Percentiles rank a stretch among this genome's conserved stretches.
phyloP scores from a whole-genome alignment of 1,284 basidiomycete species.

The Waitea zeae region DNA sequence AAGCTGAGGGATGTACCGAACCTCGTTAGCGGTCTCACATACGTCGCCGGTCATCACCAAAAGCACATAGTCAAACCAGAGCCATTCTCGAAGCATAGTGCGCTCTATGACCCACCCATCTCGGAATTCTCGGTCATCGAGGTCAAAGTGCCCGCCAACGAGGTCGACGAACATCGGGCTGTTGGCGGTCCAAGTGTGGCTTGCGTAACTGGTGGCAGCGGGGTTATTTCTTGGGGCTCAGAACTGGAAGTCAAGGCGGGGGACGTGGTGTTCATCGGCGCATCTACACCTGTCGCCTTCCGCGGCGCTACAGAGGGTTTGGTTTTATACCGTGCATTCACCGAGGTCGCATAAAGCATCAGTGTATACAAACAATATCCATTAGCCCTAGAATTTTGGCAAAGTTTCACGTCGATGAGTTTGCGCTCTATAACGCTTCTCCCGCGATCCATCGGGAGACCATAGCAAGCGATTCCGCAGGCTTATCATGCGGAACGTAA shows the following conservation, averaged over 20 bases:
- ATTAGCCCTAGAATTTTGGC: no score
- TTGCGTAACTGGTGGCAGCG: constrained; percentile 62
- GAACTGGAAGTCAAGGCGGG: constrained; percentile 37
- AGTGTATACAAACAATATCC: no score
- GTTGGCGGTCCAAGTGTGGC: constrained; percentile 77
- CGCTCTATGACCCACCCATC: constrained; percentile 88
- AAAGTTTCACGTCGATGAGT: no score
- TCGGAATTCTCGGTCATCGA: constrained; percentile 85
- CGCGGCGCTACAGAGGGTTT: constrained; percentile 20
- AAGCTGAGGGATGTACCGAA: constrained; percentile 91
- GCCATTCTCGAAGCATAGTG: constrained; percentile 24
- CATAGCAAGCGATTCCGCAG: constrained; percentile 36
- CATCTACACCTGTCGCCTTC: constrained; percentile 34
- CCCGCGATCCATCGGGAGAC: constrained; percentile 39
- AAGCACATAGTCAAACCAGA: constrained; percentile 55
- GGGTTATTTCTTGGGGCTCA: constrained; percentile 27
- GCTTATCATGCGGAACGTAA: constrained; percentile 52
- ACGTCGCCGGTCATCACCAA: constrained; percentile 49
- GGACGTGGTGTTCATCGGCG: constrained; percentile 77
- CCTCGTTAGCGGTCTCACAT: constrained; percentile 80
- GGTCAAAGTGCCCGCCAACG: constrained; percentile 28
- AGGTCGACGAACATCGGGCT: constrained; percentile 33
- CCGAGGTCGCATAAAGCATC: constrained; percentile 20
- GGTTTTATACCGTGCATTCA: constrained; percentile 65
- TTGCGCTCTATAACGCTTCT: no score